phyloP scores from a whole-genome alignment of 768 basidiomycete species.

The Daedaleopsis nitida region DNA sequence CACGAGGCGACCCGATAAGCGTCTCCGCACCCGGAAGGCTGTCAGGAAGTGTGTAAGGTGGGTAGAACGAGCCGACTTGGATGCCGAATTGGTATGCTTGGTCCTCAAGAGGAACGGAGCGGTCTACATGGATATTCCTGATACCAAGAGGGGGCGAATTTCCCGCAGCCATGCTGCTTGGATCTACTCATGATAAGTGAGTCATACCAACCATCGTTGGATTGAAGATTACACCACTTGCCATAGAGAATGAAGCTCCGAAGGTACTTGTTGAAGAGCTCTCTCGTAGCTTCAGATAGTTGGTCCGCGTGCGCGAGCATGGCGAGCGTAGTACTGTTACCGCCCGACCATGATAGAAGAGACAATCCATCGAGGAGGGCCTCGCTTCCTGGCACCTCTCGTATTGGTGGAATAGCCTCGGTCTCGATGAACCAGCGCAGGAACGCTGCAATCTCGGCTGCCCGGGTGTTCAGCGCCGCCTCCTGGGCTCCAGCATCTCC shows the following conservation, averaged over 20 bases:
- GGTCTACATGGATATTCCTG: neutral
- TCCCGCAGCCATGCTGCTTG: constrained; percentile 3
- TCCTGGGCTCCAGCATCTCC: neutral
- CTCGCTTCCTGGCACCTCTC: neutral
- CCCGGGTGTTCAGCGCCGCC: constrained; percentile 6
- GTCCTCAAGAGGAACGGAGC: neutral
- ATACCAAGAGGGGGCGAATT: constrained; percentile 3
- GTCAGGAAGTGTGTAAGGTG: constrained; percentile 6
- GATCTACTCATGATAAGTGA: neutral
- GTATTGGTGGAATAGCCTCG: constrained; percentile 12
- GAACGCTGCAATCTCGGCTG: constrained; percentile 20
- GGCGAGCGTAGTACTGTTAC: constrained; percentile 11
- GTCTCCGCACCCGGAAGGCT: neutral
- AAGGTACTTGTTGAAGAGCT: constrained; percentile 12
- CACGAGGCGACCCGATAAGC: neutral
- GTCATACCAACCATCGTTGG: neutral
- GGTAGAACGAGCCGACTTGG: constrained; percentile 12
- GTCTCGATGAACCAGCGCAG: constrained; percentile 23
- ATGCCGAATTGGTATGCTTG: neutral
- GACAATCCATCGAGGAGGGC: constrained; percentile 9
- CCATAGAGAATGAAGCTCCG: constrained; percentile 22
- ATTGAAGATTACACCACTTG: neutral
- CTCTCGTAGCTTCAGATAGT: constrained; percentile 11
- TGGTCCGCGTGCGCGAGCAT: constrained; percentile 18
- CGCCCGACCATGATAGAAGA: constrained; percentile 21